Evolutionary conservation across 1,284 basidiomycete genomes (phyloP).

Genomic region (Albatrellus sp.): DNA sequence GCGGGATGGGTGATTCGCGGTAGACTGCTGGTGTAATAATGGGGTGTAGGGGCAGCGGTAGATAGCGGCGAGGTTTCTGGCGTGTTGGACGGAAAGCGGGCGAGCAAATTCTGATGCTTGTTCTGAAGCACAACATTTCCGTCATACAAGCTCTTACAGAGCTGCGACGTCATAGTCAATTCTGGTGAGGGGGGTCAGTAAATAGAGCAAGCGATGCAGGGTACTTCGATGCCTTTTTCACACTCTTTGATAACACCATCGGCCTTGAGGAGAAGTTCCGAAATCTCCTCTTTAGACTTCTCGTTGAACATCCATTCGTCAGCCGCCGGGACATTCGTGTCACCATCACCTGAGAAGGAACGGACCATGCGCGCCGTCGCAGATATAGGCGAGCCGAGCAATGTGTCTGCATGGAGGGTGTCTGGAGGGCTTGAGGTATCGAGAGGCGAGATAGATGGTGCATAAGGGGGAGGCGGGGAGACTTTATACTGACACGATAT

Average conservation of each 20-base stretch:
- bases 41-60: slow-evolving; percentile 10
- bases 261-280: slow-evolving; percentile 52
- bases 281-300: slow-evolving; percentile 60
- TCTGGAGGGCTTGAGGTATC: slow-evolving; percentile 7
- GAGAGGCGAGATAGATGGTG: slow-evolving; percentile 16
- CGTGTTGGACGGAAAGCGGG: slow-evolving; percentile 37
- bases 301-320: slow-evolving; percentile 40
- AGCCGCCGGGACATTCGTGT: slow-evolving; percentile 14
- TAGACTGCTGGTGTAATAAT: slow-evolving; percentile 20
- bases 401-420: slow-evolving; percentile 14
- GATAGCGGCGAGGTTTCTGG: slow-evolving; percentile 14
- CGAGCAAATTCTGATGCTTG: slow-evolving; percentile 54
- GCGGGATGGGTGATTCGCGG: slow-evolving; percentile 18
- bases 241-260: slow-evolving; percentile 64
- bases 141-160: slow-evolving; percentile 57
- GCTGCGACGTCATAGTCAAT: slow-evolving; percentile 51
- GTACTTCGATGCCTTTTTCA: slow-evolving; percentile 47
- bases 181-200: slow-evolving; percentile 27
- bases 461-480: slow-evolving; percentile 49
- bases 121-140: slow-evolving; percentile 56
- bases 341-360: slow-evolving; percentile 9
- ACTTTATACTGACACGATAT: slow-evolving; percentile 21
- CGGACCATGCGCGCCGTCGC: slow-evolving; percentile 19
- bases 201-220: slow-evolving; percentile 2
- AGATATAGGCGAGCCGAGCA: slow-evolving; percentile 26